These are phyloP conservation scores for Auriscalpium vulgare DNA, from an alignment of 768 basidiomycete genomes.

Conservation along the genomic window DNA sequence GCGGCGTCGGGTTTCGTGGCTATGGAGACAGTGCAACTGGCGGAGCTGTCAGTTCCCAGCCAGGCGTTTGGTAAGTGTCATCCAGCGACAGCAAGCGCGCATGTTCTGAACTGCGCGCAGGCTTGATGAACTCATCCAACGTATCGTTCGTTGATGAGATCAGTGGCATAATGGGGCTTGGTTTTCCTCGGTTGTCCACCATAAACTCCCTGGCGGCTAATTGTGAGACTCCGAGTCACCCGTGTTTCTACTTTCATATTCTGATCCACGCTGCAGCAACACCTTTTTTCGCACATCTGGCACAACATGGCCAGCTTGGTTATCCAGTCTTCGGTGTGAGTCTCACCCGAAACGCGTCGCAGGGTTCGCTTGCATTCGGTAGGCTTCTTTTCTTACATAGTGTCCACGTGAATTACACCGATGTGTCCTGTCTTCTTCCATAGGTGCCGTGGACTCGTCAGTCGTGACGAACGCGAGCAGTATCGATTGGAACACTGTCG, in stretches of 20 bases:
- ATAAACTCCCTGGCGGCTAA: constrained; percentile 39
- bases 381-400: constrained; percentile 12
- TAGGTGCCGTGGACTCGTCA: constrained; percentile 71
- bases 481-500: constrained; percentile 69
- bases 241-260: background rate
- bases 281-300: constrained; percentile 58
- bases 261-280: constrained; percentile 35
- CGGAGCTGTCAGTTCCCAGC: constrained; percentile 49
- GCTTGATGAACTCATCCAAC: constrained; percentile 53
- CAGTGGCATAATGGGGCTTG: constrained; percentile 69
- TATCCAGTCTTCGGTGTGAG: constrained; percentile 76
- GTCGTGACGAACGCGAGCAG: constrained; percentile 51
- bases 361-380: constrained; percentile 65
- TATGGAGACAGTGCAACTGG: constrained; percentile 49
- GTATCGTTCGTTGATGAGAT: constrained; percentile 53
- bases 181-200: constrained; percentile 65
- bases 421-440: background rate
- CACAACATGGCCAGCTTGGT: constrained; percentile 53
- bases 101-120: constrained; percentile 26
- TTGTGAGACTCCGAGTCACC: constrained; percentile 30
- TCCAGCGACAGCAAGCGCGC: background rate
- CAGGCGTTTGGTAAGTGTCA: constrained; percentile 58
- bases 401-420: background rate
- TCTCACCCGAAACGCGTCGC: constrained; percentile 44
- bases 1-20: constrained; percentile 67